These are phyloP conservation scores for Lantana camara DNA, from an alignment of 257 asterid genomes.

Conservation along the genomic window DNA sequence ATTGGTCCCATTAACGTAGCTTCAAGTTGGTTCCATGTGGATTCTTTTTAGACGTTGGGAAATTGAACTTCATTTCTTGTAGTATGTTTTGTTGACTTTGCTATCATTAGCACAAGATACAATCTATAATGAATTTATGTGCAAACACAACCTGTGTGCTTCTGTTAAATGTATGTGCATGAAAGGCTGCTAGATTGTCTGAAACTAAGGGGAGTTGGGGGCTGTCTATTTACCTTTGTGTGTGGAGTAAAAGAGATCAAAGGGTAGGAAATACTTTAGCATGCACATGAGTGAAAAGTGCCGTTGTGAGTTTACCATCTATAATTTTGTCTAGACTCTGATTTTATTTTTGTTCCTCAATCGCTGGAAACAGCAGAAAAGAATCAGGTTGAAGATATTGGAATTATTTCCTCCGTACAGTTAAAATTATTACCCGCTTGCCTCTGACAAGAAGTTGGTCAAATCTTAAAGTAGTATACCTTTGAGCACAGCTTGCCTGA, in stretches of 20 bases:
- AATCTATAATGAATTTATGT: background rate
- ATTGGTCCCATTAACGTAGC: background rate
- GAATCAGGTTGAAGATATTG: background rate
- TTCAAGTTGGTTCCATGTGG: conserved; percentile 1
- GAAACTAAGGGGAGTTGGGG: too few species aligned
- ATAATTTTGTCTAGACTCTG: background rate
- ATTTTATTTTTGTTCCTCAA: conserved; percentile 1
- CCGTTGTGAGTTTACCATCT: background rate
- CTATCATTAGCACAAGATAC: too few species aligned
- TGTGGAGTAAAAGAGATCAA: background rate
- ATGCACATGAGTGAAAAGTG: background rate
- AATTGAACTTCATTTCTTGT: background rate
- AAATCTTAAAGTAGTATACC: conserved; percentile 6
- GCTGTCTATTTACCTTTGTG: too few species aligned
- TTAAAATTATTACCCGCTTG: background rate
- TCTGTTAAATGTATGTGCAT: conserved; percentile 9
- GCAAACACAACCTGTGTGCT: background rate
- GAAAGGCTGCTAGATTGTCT: background rate
- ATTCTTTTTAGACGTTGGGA: background rate
- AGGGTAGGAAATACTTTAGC: conserved; percentile 3
- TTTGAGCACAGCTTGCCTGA: background rate
- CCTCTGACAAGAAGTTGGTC: conserved; percentile 13
- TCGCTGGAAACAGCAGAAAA: conserved; percentile 8
- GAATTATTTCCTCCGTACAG: background rate
- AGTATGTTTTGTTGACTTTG: background rate